Conservation (phyloP, 352 stramenopile genomes). For the Phytophthora aleatoria region DNA sequence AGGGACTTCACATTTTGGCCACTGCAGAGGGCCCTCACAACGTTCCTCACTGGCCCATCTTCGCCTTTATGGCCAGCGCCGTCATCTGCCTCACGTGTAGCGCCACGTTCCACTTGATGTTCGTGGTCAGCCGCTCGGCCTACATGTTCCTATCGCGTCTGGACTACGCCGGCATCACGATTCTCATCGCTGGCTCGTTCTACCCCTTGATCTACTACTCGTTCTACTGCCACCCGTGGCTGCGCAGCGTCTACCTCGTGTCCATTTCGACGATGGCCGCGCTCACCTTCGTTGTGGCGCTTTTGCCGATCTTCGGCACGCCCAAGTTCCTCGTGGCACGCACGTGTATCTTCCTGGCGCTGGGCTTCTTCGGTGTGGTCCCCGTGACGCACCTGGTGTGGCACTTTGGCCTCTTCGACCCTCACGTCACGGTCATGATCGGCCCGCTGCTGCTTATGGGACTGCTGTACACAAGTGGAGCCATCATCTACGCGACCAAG, state of each 20-base stretch:
- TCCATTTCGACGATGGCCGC: constrained; percentile 71
- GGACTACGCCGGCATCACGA: constrained; percentile 87
- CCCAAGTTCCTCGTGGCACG: constrained; percentile 75
- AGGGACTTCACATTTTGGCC: constrained; percentile 79
- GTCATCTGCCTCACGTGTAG: constrained; percentile 86
- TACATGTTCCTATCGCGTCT: constrained; percentile 83
- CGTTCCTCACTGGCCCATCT: constrained; percentile 85
- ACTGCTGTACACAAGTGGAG: constrained; percentile 76
- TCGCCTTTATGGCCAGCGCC: constrained; percentile 84
- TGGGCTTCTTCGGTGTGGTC: constrained; percentile 84
- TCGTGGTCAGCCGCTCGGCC: constrained; percentile 73
- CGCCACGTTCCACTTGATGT: constrained; percentile 85
- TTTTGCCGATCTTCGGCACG: constrained; percentile 74
- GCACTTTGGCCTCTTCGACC: constrained; percentile 79
- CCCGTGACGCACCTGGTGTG: constrained; percentile 78
- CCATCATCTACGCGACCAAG: constrained; percentile 85
- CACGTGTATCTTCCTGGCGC: constrained; percentile 76
- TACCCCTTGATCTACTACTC: constrained; percentile 91
- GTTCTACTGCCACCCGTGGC: constrained; percentile 84
- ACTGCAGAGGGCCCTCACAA: constrained; percentile 64
- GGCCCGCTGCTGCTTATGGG: constrained; percentile 79
- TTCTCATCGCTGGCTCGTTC: constrained; percentile 87
- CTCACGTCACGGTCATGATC: constrained; percentile 87
- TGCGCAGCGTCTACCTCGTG: constrained; percentile 66
- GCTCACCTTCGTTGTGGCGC: constrained; percentile 71